Percentiles rank a stretch among this genome's conserved stretches.
Conservation (phyloP, 768 basidiomycete genomes). For the Antrodiella citrinella region DNA sequence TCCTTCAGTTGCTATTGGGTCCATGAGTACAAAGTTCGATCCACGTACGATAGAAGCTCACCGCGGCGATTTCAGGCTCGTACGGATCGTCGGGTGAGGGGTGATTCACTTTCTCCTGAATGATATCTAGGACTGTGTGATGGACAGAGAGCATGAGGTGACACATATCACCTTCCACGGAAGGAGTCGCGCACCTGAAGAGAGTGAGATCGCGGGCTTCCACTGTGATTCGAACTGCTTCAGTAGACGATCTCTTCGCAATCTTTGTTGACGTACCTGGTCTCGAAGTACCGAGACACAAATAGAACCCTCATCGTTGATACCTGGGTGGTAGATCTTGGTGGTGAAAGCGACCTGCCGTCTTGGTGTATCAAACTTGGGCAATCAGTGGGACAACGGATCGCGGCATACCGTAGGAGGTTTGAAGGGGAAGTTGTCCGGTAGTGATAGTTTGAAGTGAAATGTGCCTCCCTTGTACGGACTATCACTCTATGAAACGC, state of each 20-base stretch:
- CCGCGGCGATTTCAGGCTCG: conserved; percentile 79
- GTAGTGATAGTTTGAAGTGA: conserved; percentile 65
- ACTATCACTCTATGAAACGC: conserved; percentile 51
- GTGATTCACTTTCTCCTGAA: conserved; percentile 83
- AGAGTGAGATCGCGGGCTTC: conserved; percentile 75
- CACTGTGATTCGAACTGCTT: conserved; percentile 41
- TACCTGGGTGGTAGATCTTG: conserved; percentile 86
- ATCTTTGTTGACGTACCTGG: conserved; percentile 44
- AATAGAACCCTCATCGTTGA: conserved; percentile 82
- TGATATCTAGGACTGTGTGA: conserved; percentile 54
- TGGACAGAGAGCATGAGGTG: not conserved
- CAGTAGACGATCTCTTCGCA: not conserved
- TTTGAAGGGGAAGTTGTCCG: conserved; percentile 82
- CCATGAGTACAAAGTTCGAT: not conserved
- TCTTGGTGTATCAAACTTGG: not conserved
- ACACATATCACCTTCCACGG: too few species aligned
- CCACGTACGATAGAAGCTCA: conserved; percentile 27
- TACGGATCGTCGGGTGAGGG: conserved; percentile 86
- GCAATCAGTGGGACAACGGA: conserved; percentile 4
- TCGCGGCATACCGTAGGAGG: conserved; percentile 53
- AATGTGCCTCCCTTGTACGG: conserved; percentile 83
- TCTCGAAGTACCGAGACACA: conserved; percentile 81
- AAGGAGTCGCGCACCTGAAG: conserved; percentile 41
- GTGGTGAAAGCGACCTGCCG: conserved; percentile 72
- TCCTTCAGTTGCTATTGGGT: conserved; percentile 63